Percentiles rank a stretch among this genome's conserved stretches.
These are phyloP conservation scores for Pichia sp. DNA, from an alignment of 1,139 yeast genomes.

Conservation along the genomic window DNA sequence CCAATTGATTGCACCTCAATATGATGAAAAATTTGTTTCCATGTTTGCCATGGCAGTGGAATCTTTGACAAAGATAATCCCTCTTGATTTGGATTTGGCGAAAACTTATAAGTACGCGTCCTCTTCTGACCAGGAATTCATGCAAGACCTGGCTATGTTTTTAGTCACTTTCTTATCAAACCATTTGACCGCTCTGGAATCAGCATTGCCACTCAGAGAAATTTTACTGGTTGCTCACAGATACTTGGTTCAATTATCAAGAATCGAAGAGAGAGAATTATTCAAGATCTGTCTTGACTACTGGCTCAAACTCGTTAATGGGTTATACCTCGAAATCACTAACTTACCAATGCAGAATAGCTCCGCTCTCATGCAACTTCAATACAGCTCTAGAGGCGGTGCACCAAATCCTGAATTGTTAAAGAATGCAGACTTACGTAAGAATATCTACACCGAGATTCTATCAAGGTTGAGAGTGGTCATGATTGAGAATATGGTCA, in stretches of 20 bases:
- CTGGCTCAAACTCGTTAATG: constrained; percentile 80
- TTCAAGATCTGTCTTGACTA: constrained; percentile 94
- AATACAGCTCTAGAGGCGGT: constrained; percentile 60
- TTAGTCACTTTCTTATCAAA: constrained; percentile 75
- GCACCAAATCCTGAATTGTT: constrained; percentile 81
- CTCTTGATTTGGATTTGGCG: constrained; percentile 66
- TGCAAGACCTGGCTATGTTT: constrained; percentile 93
- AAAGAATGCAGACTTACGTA: constrained; percentile 73
- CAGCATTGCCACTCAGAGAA: constrained; percentile 48
- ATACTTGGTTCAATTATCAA: constrained; percentile 77
- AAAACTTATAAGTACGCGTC: constrained; percentile 68
- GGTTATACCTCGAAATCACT: constrained; percentile 80
- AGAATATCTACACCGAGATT: constrained; percentile 69
- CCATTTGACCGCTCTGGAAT: constrained; percentile 72
- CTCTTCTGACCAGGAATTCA: constrained; percentile 83
- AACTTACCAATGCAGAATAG: constrained; percentile 64
- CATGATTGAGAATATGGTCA: constrained; percentile 93
- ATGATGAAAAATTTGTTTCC: constrained; percentile 60
- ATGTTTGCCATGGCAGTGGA: constrained; percentile 74
- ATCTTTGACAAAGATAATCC: constrained; percentile 63
- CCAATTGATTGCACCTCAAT: constrained; percentile 51
- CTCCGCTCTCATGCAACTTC: constrained; percentile 69
- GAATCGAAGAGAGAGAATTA: constrained; percentile 91
- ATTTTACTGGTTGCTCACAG: constrained; percentile 60
- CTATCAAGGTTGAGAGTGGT: constrained; percentile 81